Evolutionary conservation across 2,329 filamentous ascomycete species (phyloP).

Genomic region (Sarocladium strictum): DNA sequence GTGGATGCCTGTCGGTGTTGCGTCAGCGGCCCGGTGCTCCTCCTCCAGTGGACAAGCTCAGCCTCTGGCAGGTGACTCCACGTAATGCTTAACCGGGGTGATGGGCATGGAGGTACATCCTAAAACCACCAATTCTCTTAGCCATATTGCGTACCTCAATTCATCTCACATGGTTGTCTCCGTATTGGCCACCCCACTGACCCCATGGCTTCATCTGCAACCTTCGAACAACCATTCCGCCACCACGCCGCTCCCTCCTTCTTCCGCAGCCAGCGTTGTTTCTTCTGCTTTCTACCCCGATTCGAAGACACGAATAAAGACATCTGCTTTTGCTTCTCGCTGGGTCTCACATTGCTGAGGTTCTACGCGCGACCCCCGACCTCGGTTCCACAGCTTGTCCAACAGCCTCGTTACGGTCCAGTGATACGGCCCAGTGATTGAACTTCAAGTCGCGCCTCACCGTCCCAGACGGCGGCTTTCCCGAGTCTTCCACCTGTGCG

Average conservation of each 20-base stretch:
- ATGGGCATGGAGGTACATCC: background rate
- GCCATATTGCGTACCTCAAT: background rate
- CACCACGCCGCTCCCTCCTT: background rate
- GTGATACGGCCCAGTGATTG: too few species aligned
- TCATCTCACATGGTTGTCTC: background rate
- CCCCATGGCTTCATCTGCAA: background rate
- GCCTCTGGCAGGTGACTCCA: conserved; percentile 8
- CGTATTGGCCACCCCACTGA: conserved; percentile 1
- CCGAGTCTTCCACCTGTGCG: too few species aligned
- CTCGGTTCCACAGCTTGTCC: too few species aligned
- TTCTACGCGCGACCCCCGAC: too few species aligned
- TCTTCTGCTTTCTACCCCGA: background rate
- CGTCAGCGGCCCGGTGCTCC: background rate
- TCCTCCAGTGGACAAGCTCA: background rate
- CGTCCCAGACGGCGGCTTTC: too few species aligned
- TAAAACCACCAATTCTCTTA: too few species aligned
- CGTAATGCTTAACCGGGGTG: background rate
- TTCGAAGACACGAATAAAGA: background rate
- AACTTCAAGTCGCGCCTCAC: too few species aligned
- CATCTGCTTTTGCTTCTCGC: background rate
- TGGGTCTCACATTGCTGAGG: too few species aligned
- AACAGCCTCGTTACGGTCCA: too few species aligned
- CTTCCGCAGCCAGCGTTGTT: background rate
- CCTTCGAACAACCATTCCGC: background rate
- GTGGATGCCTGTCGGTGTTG: conserved; percentile 8